These are phyloP conservation scores for Rhizopus arrhizus DNA, from an alignment of 371 early-diverging fungal genomes.

Conservation along the genomic window DNA sequence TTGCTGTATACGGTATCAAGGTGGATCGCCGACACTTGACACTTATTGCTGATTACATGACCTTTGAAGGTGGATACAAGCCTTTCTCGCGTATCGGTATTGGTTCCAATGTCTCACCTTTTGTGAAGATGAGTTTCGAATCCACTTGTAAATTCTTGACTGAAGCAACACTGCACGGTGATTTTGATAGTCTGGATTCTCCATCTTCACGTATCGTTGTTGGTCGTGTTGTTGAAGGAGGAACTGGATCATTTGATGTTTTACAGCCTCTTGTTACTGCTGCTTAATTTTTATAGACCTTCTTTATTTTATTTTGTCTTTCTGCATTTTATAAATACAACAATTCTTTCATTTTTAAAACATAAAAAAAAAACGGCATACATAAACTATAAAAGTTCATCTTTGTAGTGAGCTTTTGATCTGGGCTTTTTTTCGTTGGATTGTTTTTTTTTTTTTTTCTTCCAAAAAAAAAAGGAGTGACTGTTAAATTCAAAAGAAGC, in stretches of 20 bases:
- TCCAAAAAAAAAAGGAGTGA: not conserved
- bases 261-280: conserved; percentile 57
- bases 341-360: too few relatives aligned
- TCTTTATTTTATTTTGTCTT: not conserved
- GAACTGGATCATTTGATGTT: conserved; percentile 95
- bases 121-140: conserved; percentile 97
- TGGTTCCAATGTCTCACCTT: conserved; percentile 88
- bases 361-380: too few relatives aligned
- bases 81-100: conserved; percentile 97
- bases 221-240: conserved; percentile 91
- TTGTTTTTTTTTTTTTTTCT: too few relatives aligned
- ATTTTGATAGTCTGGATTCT: conserved; percentile 84
- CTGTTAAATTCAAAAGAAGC: not conserved
- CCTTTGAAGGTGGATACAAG: conserved; percentile 97
- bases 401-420: too few relatives aligned
- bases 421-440: too few relatives aligned
- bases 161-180: conserved; percentile 85
- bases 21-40: conserved; percentile 97
- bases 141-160: conserved; percentile 94
- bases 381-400: too few relatives aligned
- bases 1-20: conserved; percentile 96
- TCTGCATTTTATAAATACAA: too few relatives aligned
- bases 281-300: conserved; percentile 16
- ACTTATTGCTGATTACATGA: conserved; percentile 99
- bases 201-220: conserved; percentile 94